Conservation (phyloP, 257 asterid species). For the Nicotiana benthamiana region DNA sequence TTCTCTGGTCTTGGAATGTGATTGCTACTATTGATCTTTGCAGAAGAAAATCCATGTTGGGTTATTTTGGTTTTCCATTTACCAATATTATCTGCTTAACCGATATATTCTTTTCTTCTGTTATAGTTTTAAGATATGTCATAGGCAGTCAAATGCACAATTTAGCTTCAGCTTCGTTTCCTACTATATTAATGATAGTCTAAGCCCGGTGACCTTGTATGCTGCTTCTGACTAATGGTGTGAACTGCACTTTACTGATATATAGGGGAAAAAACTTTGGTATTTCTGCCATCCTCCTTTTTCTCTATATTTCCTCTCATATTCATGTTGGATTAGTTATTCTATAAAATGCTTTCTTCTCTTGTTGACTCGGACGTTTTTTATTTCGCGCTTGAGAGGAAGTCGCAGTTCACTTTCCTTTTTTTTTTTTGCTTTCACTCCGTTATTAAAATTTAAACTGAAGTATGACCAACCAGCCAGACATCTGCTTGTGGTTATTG, state of each 20-base stretch:
- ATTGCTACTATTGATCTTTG: neutral
- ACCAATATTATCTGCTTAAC: neutral
- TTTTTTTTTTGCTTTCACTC: neutral
- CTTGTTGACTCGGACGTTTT: neutral
- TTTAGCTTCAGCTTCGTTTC: neutral
- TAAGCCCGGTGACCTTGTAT: neutral
- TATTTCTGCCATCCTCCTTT: neutral
- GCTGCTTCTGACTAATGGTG: neutral
- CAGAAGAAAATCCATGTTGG: neutral
- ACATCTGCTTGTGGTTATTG: neutral
- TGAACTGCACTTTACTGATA: neutral
- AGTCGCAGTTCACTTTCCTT: neutral
- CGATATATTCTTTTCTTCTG: neutral
- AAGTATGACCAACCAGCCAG: neutral
- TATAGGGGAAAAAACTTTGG: neutral
- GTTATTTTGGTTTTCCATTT: neutral
- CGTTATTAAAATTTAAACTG: neutral
- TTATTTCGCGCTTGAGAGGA: neutral
- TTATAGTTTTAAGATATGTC: neutral
- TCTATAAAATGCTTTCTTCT: neutral
- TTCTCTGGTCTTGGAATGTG: neutral
- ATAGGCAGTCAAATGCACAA: neutral
- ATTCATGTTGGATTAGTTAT: neutral
- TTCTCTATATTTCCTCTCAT: neutral
- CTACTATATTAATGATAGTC: neutral